Evolutionary conservation across 1,284 basidiomycete genomes (phyloP).

Genomic region (Ganoderma lingzhi): DNA sequence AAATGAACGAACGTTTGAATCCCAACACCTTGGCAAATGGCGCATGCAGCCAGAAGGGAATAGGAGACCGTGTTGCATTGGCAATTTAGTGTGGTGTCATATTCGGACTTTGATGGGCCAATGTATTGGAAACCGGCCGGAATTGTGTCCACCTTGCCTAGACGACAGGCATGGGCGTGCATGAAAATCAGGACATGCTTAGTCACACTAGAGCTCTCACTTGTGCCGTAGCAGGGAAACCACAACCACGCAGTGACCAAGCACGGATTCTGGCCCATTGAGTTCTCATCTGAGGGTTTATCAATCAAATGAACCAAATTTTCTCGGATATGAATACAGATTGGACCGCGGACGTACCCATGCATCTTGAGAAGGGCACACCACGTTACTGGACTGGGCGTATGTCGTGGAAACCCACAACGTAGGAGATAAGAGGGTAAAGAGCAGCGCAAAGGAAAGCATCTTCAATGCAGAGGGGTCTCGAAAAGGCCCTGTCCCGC

Average conservation of each 20-base stretch:
- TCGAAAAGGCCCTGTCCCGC: background rate
- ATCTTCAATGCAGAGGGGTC: background rate
- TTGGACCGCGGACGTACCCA: background rate
- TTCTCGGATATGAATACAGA: background rate
- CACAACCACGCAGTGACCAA: slow-evolving; percentile 6
- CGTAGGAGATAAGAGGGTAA: background rate
- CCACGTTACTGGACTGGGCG: background rate
- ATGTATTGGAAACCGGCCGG: background rate
- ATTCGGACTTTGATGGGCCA: background rate
- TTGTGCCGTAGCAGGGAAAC: slow-evolving; percentile 4
- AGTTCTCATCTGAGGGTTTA: slow-evolving; percentile 8
- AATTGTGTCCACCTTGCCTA: background rate
- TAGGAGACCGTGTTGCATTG: slow-evolving; percentile 12
- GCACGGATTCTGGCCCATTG: slow-evolving; percentile 6
- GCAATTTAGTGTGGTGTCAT: background rate
- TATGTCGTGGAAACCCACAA: background rate
- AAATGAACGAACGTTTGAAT: background rate
- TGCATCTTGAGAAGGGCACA: background rate
- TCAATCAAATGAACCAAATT: too few species aligned
- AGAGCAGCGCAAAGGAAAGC: background rate
- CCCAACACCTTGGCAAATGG: background rate
- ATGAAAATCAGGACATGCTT: background rate
- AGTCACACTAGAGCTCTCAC: background rate
- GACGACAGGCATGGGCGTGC: background rate
- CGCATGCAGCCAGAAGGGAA: slow-evolving; percentile 12